Conservation (phyloP, 345 rosid genomes). For the Euphorbia pulcherrima region DNA sequence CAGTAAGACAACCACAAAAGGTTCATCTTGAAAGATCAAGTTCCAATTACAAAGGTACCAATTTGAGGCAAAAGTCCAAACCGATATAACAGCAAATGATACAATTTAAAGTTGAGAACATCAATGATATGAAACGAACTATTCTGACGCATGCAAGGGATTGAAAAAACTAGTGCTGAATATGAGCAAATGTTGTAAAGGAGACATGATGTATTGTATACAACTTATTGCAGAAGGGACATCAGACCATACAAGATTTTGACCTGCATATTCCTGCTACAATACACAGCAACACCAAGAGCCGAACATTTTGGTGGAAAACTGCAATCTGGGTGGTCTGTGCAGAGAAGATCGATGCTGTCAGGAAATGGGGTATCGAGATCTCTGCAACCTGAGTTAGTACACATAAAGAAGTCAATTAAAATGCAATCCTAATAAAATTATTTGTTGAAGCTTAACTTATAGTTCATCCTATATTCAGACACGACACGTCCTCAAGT, state of each 20-base stretch:
- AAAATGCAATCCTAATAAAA: neutral
- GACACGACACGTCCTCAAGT: neutral
- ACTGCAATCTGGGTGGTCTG: constrained; percentile 64
- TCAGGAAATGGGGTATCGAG: constrained; percentile 81
- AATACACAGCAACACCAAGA: constrained; percentile 64
- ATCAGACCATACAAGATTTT: constrained; percentile 69
- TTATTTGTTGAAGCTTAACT: neutral
- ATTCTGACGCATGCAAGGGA: neutral
- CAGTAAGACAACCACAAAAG: constrained; percentile 24
- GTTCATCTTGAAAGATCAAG: constrained; percentile 9
- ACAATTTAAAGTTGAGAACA: neutral
- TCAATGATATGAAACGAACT: neutral
- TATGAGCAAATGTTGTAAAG: neutral
- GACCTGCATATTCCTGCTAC: constrained; percentile 93
- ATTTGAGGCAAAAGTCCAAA: neutral
- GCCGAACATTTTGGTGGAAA: constrained; percentile 66
- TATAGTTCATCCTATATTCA: neutral
- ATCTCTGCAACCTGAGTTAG: constrained; percentile 81
- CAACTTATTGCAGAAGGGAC: constrained; percentile 37
- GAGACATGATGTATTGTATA: constrained; percentile 6
- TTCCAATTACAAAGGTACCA: neutral
- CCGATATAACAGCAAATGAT: neutral
- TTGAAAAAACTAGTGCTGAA: neutral
- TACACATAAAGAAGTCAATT: constrained; percentile 12
- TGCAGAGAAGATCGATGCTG: constrained; percentile 90